These are phyloP conservation scores for Erodium moschatum DNA, from an alignment of 441 rosid species.

Conservation along the genomic window DNA sequence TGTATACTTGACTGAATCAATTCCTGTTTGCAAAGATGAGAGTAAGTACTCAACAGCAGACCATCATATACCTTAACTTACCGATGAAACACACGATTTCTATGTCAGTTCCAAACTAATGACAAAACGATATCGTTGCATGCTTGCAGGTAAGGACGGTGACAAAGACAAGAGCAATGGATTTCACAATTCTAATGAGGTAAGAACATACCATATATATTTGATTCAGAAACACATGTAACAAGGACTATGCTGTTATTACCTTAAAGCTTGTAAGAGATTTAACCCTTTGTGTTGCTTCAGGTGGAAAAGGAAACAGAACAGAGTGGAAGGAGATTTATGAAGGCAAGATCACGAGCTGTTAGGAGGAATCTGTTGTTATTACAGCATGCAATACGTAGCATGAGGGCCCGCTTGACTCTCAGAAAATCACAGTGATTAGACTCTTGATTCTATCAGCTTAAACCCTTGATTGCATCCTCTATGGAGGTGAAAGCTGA, in stretches of 20 bases:
- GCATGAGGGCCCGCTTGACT: not conserved
- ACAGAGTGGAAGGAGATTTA: slow-evolving; percentile 33
- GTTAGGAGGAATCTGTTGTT: slow-evolving; percentile 33
- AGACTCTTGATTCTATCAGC: not conserved
- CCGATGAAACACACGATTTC: not conserved
- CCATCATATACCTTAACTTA: not conserved
- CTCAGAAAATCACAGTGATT: not conserved
- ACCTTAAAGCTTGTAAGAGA: not conserved
- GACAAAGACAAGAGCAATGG: slow-evolving; percentile 13
- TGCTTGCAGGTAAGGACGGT: slow-evolving; percentile 23
- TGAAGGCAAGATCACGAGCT: slow-evolving; percentile 26
- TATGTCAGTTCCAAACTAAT: not conserved
- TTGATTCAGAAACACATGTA: not conserved
- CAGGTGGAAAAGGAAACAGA: slow-evolving; percentile 32
- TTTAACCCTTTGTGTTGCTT: not conserved
- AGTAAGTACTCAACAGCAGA: slow-evolving; percentile 17
- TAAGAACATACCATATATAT: not conserved
- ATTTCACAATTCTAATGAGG: slow-evolving; percentile 25
- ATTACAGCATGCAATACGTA: slow-evolving; percentile 42
- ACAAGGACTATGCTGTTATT: not conserved
- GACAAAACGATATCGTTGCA: not conserved
- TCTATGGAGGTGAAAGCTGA: not conserved
- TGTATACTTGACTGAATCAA: slow-evolving; percentile 43
- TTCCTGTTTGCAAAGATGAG: slow-evolving; percentile 16
- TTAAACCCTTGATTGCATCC: not conserved